phyloP scores from a whole-genome alignment of 257 asterid species.

The Solanum sitiens region DNA sequence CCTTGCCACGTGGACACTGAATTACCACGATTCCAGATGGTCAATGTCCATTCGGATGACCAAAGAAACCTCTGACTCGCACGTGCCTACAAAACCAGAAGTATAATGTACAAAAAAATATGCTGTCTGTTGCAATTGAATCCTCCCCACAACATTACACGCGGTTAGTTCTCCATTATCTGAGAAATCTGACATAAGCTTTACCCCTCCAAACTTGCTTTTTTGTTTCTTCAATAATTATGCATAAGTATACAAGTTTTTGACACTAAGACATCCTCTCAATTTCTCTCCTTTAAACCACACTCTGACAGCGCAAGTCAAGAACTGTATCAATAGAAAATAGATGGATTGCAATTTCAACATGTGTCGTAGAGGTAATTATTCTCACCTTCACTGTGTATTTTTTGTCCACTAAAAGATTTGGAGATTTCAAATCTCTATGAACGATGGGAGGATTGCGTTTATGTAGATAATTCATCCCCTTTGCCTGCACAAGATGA shows the following conservation, averaged over 20 bases:
- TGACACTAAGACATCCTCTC: background rate
- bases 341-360: background rate
- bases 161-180: background rate
- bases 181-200: background rate
- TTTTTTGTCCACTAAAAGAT: conserved; percentile 88
- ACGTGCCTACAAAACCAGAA: background rate
- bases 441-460: conserved; percentile 91
- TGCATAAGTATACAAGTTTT: background rate
- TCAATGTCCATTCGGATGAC: background rate
- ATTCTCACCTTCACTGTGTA: conserved; percentile 86
- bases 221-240: background rate
- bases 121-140: background rate
- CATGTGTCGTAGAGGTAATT: background rate
- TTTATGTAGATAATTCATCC: conserved; percentile 93
- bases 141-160: background rate
- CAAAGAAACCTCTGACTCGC: background rate
- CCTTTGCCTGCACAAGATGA: conserved; percentile 63
- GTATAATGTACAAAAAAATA: background rate
- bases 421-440: conserved; percentile 90
- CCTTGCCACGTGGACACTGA: background rate
- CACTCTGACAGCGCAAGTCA: background rate
- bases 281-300: background rate
- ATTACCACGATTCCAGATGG: background rate
- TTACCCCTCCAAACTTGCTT: background rate
- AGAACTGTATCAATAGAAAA: background rate